These are phyloP conservation scores for Fusarium neocosmosporiellum DNA, from an alignment of 2,329 filamentous ascomycete genomes.

Conservation along the genomic window DNA sequence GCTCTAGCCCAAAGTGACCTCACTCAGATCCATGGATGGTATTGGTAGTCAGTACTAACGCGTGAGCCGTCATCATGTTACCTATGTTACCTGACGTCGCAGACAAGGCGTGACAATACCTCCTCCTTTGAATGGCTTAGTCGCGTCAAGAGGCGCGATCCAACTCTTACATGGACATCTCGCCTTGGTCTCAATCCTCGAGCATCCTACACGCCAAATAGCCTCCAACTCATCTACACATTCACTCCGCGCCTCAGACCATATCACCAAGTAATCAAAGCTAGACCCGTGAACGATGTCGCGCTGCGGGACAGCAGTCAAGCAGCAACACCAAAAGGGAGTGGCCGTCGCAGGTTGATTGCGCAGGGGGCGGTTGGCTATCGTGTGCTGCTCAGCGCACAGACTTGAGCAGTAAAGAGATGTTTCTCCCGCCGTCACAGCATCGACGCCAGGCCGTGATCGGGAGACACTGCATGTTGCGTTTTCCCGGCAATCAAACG, in stretches of 20 bases:
- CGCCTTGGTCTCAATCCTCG: background rate
- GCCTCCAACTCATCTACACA: background rate
- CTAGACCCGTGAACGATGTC: constrained; percentile 11
- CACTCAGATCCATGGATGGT: constrained; percentile 5
- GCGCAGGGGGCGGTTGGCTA: constrained; percentile 11
- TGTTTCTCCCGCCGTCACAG: constrained; percentile 13
- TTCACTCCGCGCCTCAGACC: constrained; percentile 9
- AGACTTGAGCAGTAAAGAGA: constrained; percentile 1
- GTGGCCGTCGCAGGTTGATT: constrained; percentile 32
- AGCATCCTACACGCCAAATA: constrained; percentile 1
- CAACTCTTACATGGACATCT: background rate
- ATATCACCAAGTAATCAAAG: constrained; percentile 14
- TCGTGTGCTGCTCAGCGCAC: background rate
- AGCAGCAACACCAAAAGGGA: background rate
- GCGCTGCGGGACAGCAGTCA: background rate
- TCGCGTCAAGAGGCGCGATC: background rate
- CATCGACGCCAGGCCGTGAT: constrained; percentile 8
- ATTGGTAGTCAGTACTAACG: background rate
- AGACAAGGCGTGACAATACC: background rate
- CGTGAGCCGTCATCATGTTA: constrained; percentile 8
- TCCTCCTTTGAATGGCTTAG: background rate
- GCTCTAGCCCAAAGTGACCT: constrained; percentile 24
- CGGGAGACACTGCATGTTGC: constrained; percentile 31
- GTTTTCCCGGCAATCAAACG: constrained; percentile 29
- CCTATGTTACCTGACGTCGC: background rate